Percentiles rank a stretch among this genome's conserved stretches.
Evolutionary conservation across 495 filamentous ascomycete genomes (phyloP).

Genomic region (Talaromyces proteolyticus): DNA sequence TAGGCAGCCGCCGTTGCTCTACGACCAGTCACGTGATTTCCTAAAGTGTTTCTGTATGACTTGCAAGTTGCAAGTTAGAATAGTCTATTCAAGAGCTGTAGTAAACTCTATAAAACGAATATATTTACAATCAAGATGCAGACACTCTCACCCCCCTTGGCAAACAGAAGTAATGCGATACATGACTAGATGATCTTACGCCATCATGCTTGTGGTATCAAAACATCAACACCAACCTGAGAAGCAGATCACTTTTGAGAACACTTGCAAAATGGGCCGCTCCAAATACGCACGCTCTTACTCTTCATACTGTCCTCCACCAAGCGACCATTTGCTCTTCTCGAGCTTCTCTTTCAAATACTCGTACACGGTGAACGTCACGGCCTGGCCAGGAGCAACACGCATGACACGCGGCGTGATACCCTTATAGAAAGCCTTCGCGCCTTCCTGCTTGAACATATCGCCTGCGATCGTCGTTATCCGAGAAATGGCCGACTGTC

Average conservation of each 20-base stretch:
- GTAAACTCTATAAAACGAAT: background rate
- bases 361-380: constrained; percentile 98
- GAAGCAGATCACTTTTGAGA: no score
- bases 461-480: constrained; percentile 75
- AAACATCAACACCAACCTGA: background rate
- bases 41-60: no score
- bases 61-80: no score
- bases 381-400: constrained; percentile 94
- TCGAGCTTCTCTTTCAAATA: constrained; percentile 81
- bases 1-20: no score
- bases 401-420: constrained; percentile 97
- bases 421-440: constrained; percentile 95
- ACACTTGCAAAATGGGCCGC: no score
- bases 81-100: no score
- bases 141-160: no score
- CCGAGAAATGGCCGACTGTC: constrained; percentile 69
- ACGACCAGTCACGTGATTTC: no score
- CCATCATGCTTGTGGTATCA: background rate
- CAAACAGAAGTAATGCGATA: no score
- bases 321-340: constrained; percentile 56
- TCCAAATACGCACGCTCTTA: no score
- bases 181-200: no score
- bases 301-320: constrained; percentile 69
- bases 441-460: constrained; percentile 96
- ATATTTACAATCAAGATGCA: background rate